Evolutionary conservation across 2,329 filamentous ascomycete species (phyloP), one percentile per base, ranked within the genome.

Genomic region (Mollisia scopiformis): DNA sequence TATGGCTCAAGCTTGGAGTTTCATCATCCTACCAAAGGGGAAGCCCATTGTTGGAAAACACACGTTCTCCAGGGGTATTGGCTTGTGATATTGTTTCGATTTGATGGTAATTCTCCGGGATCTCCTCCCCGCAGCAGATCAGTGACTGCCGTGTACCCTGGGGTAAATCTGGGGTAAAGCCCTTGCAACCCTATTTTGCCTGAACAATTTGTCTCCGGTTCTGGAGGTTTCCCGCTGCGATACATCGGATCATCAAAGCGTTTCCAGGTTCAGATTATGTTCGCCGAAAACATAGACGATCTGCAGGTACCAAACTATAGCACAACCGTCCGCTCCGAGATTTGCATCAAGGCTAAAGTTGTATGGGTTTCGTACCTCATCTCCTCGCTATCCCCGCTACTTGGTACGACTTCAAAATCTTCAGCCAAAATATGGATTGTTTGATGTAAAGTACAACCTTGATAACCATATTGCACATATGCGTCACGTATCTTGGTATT

Each of bases 401-500:
- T 47, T 25, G 3, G 43, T 47, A 47, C 43, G 16, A 28, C 43
- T 47, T 47, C 41, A 23, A 27, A 21, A 47, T 47, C 6, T 25
- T 27, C 23, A 47, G 43, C 43, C 23, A 27, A 14, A 27, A 27
- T 47, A 23, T 4, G 8, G 5, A 16, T 16, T 47, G 43, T 47
- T 11, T 47, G 43, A 47, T 27, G 43, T 47, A 14, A 47, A 47
- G 43, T 28, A 28, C 7, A 47, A 47, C 2, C 13, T 13, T 25
- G 21, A 8, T 47, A 47, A 5, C 43, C 43, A 47, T 11, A 47
- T 47, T 47, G 43, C 43, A 27, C 23, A 47, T 47, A 47, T 47
- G 27, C 43, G 43, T 47, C 43, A 47, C 43, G 8, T 47, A 25
- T 47, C 43, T 47, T 47, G 43, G 43, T 47, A 47, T 28, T 47